Base-by-base conservation (phyloP, 176 grass and related monocot genomes). In the Alloteropsis semialata region DNA sequence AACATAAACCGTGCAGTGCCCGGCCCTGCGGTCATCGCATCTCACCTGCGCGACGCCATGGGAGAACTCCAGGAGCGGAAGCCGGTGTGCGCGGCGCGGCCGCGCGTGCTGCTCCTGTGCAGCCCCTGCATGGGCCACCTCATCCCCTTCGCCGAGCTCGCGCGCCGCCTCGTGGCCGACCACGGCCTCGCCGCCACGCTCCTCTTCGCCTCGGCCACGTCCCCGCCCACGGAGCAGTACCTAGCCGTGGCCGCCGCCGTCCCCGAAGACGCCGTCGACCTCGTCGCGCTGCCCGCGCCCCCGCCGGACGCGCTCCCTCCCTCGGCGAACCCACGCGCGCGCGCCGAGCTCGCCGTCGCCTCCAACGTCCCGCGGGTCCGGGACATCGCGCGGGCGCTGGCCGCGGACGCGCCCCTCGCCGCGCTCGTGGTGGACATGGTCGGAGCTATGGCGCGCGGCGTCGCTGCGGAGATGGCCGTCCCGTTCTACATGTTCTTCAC, bases 81-180 rank as follows among this genome's bases (percentile, higher is more conserved):
- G 38, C 36, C 41, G 25, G 74, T 39, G 36, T 69, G n/a, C 4
- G 62, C 22, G 28, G 69, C 54, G 25, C 37, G 65, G 25, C 83
- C 77, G 13, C 94, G 78, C 55, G 83, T 91, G 28, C 33, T 82
- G 36, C 70, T 97, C 9, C 80, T 91, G 2, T 62, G 88, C 30
- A 93, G 86, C 44, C 91, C 94, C 34, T 92, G 91, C 77, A 84
- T 93, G 77, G 94, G 94, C 22, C 91, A 97, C 56, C 88, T 97
- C 60, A 97, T 93, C 45, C 84, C 91, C 6, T 41, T 93, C 49
- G 74, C 56, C 0, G 91, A 97, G 81, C 91, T 93, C 2, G 87
- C 91, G 15, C 90, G 88, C 68, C 79, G 64, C 38, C 62, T 97
- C 34, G 91, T 92, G 44, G 16, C 84, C 22, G 75, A 80, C 41